Percentiles rank a stretch among this genome's conserved stretches.
These are phyloP conservation scores for Rhodotorula kratochvilovae DNA, from an alignment of 768 basidiomycete genomes.

Conservation along the genomic window DNA sequence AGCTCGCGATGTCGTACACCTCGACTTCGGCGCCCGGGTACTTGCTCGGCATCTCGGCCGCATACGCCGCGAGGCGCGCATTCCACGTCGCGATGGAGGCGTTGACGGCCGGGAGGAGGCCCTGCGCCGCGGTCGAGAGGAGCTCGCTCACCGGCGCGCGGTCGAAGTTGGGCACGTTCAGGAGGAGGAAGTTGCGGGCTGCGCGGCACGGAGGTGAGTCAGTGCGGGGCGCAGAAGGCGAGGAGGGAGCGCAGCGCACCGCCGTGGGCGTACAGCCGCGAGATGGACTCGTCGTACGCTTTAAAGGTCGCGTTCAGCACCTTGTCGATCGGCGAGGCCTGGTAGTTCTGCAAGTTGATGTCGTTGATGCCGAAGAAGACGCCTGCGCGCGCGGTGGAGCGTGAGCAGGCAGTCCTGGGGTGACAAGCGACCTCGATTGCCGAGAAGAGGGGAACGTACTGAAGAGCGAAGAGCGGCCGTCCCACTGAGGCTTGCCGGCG, in stretches of 20 bases:
- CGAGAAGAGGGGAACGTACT: background rate
- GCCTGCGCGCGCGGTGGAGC: background rate
- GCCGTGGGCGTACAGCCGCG: background rate
- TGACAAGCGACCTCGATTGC: no score
- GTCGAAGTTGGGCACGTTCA: background rate
- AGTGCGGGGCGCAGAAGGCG: background rate
- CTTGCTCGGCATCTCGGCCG: background rate
- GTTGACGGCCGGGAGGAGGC: background rate
- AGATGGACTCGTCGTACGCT: background rate
- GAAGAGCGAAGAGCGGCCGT: background rate
- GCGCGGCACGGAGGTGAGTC: background rate
- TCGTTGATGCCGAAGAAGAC: background rate
- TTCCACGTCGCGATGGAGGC: background rate
- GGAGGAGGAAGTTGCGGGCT: background rate
- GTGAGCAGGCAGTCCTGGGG: no score
- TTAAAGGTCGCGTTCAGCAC: background rate
- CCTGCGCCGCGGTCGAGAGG: background rate
- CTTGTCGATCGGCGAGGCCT: background rate
- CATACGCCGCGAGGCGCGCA: background rate
- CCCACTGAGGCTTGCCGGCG: background rate
- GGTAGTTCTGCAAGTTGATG: background rate
- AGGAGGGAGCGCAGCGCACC: background rate
- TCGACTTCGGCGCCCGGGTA: background rate
- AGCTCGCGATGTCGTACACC: background rate
- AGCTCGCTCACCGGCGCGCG: background rate